Percentiles rank a stretch among this genome's conserved stretches.
Evolutionary conservation across 768 basidiomycete genomes (phyloP).

Genomic region (Lyophyllum atratum): DNA sequence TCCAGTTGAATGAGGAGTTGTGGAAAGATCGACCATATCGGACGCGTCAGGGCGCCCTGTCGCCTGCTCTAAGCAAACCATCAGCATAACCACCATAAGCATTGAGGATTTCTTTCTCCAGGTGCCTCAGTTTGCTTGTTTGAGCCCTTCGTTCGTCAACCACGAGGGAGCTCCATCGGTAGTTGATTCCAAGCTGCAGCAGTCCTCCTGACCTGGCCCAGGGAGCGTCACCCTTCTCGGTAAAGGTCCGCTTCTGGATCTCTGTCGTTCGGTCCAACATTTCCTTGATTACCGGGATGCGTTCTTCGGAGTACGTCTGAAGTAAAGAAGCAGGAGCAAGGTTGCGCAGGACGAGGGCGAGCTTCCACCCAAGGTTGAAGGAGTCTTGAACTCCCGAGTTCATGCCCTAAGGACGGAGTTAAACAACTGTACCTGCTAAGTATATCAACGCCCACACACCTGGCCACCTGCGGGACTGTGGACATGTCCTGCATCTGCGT

Average conservation of each 20-base stretch:
- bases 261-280: constrained; percentile 44
- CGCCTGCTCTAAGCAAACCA: constrained; percentile 37
- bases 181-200: constrained; percentile 47
- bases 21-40: constrained; percentile 1
- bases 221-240: constrained; percentile 1
- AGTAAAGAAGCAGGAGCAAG: constrained; percentile 37
- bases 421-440: neutral
- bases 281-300: constrained; percentile 45
- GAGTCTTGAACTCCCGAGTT: constrained; percentile 27
- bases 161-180: constrained; percentile 43
- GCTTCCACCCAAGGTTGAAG: constrained; percentile 47
- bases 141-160: constrained; percentile 25
- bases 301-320: constrained; percentile 43
- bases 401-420: constrained; percentile 6
- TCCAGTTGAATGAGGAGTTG: neutral
- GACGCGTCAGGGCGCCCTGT: constrained; percentile 49
- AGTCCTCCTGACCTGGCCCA: constrained; percentile 15
- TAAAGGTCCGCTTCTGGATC: constrained; percentile 19
- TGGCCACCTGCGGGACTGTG: constrained; percentile 48
- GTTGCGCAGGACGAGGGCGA: constrained; percentile 41
- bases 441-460: constrained; percentile 8
- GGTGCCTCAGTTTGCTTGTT: neutral
- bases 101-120: constrained; percentile 9
- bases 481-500: constrained; percentile 50
- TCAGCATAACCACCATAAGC: constrained; percentile 25